These are phyloP conservation scores for Balansia obtecta DNA, from an alignment of 2,329 filamentous ascomycete genomes.

Conservation along the genomic window DNA sequence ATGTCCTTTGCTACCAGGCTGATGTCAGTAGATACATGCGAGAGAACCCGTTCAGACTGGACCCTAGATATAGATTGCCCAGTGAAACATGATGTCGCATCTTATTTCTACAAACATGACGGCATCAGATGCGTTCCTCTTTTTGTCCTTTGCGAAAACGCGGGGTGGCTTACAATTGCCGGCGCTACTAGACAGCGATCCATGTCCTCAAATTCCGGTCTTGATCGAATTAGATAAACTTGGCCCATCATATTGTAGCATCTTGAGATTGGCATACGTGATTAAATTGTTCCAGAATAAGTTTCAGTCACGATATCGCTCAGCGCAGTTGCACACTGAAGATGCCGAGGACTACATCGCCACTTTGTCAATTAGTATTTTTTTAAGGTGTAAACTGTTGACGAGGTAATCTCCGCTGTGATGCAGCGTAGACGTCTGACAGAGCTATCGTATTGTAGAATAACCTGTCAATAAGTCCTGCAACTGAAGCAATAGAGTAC, in stretches of 20 bases:
- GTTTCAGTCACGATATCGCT: too few species aligned
- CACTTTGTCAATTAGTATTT: too few species aligned
- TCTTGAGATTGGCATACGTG: too few species aligned
- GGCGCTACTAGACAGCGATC: too few species aligned
- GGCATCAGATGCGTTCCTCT: not conserved
- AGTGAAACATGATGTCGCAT: not conserved
- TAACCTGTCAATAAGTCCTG: not conserved
- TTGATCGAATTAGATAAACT: too few species aligned
- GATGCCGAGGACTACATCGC: too few species aligned
- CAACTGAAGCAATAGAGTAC: not conserved
- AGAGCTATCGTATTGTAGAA: not conserved
- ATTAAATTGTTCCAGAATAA: too few species aligned
- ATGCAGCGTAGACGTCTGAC: not conserved
- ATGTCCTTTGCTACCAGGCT: slow-evolving; percentile 36
- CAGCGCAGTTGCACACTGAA: too few species aligned
- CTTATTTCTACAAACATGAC: not conserved
- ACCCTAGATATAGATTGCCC: slow-evolving; percentile 14
- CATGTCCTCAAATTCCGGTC: too few species aligned
- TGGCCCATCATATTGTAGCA: too few species aligned
- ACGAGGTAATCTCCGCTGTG: not conserved
- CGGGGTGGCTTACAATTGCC: too few species aligned
- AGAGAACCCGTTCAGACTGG: slow-evolving; percentile 33
- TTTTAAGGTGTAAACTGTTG: too few species aligned
- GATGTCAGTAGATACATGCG: slow-evolving; percentile 54
- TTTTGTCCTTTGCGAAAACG: not conserved